Conservation (phyloP, 805 yeast species). For the Candida verbasci region DNA sequence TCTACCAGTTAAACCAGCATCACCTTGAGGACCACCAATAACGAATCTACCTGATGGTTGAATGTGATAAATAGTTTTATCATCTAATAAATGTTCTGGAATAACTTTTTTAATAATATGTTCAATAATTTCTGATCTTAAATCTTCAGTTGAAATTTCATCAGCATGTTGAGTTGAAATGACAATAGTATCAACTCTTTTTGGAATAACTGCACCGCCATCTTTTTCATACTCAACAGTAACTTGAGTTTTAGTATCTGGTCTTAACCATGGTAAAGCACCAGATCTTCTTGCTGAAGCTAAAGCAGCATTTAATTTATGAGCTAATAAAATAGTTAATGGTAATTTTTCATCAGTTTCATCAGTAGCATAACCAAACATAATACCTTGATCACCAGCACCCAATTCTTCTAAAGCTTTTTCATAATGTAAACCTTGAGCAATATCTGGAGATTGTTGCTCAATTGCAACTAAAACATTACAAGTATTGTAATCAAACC, state of each 20-base stretch:
- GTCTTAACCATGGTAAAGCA: slow-evolving; percentile 93
- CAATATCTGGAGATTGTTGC: slow-evolving; percentile 98
- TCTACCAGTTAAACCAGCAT: slow-evolving; percentile 99
- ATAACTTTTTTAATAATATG: slow-evolving; percentile 89
- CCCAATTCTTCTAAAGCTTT: slow-evolving; percentile 94
- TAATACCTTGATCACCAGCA: slow-evolving; percentile 99
- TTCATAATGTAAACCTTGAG: slow-evolving; percentile 98
- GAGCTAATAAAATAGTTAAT: slow-evolving; percentile 88
- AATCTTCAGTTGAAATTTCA: slow-evolving; percentile 86
- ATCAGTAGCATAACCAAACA: slow-evolving; percentile 99
- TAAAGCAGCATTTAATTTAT: slow-evolving; percentile 93
- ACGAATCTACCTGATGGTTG: slow-evolving; percentile 99
- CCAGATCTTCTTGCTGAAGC: slow-evolving; percentile 98
- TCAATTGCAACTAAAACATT: slow-evolving; percentile 98
- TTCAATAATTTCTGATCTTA: slow-evolving; percentile 71
- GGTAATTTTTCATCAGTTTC: slow-evolving; percentile 98
- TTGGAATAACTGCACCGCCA: slow-evolving; percentile 91
- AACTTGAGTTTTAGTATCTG: slow-evolving; percentile 99
- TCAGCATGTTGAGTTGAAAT: slow-evolving; percentile 98
- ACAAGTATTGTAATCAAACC: slow-evolving; percentile 99
- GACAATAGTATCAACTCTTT: slow-evolving; percentile 96
- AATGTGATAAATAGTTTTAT: slow-evolving; percentile 93
- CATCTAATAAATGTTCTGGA: slow-evolving; percentile 87
- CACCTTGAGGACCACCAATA: slow-evolving; percentile 99
- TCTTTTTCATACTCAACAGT: slow-evolving; percentile 94